phyloP scores from a whole-genome alignment of 1,284 basidiomycete genomes.

The Naganishia sp. region DNA sequence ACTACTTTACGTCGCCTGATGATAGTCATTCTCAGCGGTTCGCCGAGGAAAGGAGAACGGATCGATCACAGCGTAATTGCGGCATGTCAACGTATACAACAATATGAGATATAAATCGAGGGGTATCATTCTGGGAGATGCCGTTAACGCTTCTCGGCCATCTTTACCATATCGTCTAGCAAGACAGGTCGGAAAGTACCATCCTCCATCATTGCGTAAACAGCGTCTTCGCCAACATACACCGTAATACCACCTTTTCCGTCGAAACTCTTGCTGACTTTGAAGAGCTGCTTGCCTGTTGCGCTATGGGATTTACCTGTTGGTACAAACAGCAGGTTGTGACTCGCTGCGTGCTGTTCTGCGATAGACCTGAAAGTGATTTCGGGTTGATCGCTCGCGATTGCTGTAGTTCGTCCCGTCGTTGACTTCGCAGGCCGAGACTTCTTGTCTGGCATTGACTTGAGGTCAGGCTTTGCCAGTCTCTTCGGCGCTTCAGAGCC shows the following conservation, averaged over 20 bases:
- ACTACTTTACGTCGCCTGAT: neutral
- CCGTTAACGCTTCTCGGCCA: conserved; percentile 34
- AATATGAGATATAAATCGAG: neutral
- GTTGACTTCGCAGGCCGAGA: conserved; percentile 31
- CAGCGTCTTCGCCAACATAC: conserved; percentile 56
- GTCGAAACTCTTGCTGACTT: conserved; percentile 72
- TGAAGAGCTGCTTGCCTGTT: conserved; percentile 82
- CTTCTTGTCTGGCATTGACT: conserved; percentile 51
- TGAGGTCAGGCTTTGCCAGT: conserved; percentile 65
- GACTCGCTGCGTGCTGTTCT: conserved; percentile 77
- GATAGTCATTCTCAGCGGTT: conserved; percentile 1
- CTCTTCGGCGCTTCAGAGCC: conserved; percentile 69
- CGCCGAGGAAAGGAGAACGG: neutral
- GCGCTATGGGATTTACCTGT: conserved; percentile 75
- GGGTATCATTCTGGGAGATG: neutral
- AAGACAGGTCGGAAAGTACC: conserved; percentile 47
- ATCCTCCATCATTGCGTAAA: conserved; percentile 47
- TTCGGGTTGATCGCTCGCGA: conserved; percentile 58
- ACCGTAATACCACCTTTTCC: conserved; percentile 81
- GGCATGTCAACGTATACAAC: conserved; percentile 12
- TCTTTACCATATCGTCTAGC: conserved; percentile 52
- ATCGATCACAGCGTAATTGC: neutral
- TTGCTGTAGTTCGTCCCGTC: conserved; percentile 14
- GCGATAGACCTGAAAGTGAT: conserved; percentile 87
- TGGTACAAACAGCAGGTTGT: conserved; percentile 86